phyloP scores from a whole-genome alignment of 1,139 yeast genomes.

The Taiozyma sp. region DNA sequence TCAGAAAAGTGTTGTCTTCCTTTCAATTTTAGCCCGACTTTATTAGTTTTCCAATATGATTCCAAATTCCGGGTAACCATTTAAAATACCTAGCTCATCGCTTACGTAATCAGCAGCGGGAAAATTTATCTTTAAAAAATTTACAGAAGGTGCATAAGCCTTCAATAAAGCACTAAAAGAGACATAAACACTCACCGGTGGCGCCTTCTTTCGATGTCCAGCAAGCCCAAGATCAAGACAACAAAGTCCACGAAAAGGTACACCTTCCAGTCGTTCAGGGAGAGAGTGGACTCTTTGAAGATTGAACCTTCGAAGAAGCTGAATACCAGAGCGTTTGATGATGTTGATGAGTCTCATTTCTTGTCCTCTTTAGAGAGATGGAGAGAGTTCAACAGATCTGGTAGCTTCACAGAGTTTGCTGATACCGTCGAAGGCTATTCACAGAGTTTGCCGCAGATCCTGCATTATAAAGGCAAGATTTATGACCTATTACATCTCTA shows the following conservation, averaged over 20 bases:
- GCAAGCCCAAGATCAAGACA: conserved; percentile 32
- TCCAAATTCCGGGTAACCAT: neutral
- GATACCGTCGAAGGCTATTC: conserved; percentile 48
- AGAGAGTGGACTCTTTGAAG: conserved; percentile 74
- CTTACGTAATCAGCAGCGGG: neutral
- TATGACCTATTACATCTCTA: conserved; percentile 47
- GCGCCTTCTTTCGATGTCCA: neutral
- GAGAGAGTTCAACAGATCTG: conserved; percentile 81
- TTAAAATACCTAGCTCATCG: neutral
- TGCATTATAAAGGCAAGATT: conserved; percentile 64
- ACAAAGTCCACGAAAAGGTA: conserved; percentile 54
- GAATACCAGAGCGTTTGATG: conserved; percentile 59
- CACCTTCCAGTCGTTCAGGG: conserved; percentile 71
- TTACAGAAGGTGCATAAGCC: neutral
- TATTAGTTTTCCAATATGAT: neutral
- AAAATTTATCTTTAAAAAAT: neutral
- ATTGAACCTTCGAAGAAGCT: conserved; percentile 77
- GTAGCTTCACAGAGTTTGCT: conserved; percentile 60
- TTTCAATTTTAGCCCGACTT: neutral
- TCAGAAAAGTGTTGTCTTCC: neutral
- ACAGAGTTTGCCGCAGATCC: conserved; percentile 74
- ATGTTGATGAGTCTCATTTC: conserved; percentile 73
- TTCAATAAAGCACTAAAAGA: neutral
- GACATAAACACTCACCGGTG: neutral
- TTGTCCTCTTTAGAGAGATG: conserved; percentile 77